Evolutionary conservation across 2,329 filamentous ascomycete species (phyloP), one percentile per base, ranked within the genome.

Genomic region (Sporothrix brunneoviolacea): DNA sequence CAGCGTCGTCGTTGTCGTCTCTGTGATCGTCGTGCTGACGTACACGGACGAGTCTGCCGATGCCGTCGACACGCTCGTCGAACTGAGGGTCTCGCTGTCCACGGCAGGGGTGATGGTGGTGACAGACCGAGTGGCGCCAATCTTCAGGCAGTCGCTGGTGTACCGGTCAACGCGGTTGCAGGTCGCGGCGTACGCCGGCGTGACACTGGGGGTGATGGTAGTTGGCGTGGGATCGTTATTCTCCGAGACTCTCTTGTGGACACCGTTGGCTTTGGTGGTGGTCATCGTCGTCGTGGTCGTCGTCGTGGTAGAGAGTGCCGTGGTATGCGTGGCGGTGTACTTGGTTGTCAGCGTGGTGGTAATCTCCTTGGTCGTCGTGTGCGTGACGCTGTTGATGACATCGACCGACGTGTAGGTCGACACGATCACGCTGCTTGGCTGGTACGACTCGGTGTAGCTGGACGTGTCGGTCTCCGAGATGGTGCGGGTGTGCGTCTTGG

Each of bases 381-480:
- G 30, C 9, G 50, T 46, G 32, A 47, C 43, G 18, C 43, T 47
- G 22, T 30, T 41, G 43, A 51, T 16, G 21, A 48, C 18, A 24
- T 43, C 32, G 33, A 47, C 43, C 2, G 43, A 51, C 13, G 38
- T 47, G 38, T 47, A 47, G 16, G 50, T 51, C 38, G 43, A 47
- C 43, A 32, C 22, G 38, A 47, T 32, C 32, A 43, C 50, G 24
- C 16, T 10, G 43, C 37, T 42, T 9, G 50, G 50, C 50, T 51
- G 50, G 43, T 22, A 51, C 15, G 22, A 37, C 6, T 22, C 36
- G 2, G 37, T 40, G 10, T 22, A 27, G 43, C 38, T 32, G n/a
- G 27, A 24, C 9, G 32, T 47, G 10, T 41, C 42, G 12, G 43
- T 51, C 42, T 35, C 36, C 21, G 50, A 47, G 32, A 51, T 39